Percentiles rank a stretch among this genome's conserved stretches.
Evolutionary conservation across 495 filamentous ascomycete species (phyloP).

Genomic region (Xylaria sp.): DNA sequence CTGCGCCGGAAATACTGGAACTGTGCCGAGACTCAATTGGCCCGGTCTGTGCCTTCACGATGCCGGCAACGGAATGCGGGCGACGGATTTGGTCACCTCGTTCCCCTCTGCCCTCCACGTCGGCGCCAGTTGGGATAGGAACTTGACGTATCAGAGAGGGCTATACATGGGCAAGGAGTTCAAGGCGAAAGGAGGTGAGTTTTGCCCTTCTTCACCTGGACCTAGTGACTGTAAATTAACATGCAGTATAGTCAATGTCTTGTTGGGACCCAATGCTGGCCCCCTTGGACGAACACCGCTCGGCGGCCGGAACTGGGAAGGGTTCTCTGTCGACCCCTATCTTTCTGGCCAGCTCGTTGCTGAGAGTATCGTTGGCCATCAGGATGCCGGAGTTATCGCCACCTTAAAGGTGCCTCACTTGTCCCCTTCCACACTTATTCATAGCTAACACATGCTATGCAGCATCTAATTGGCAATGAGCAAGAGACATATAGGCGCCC

Average conservation of each 20-base stretch:
- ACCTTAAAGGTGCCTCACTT: constrained; percentile 52
- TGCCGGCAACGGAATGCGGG: constrained; percentile 66
- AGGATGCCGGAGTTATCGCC: constrained; percentile 62
- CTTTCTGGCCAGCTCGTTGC: constrained; percentile 53
- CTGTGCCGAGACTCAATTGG: constrained; percentile 62
- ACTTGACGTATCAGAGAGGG: constrained; percentile 57
- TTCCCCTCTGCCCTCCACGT: constrained; percentile 66
- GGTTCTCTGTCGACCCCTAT: constrained; percentile 58
- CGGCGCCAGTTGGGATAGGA: constrained; percentile 62
- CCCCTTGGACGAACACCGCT: constrained; percentile 58
- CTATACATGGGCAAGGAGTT: constrained; percentile 64
- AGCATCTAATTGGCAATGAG: constrained; percentile 71
- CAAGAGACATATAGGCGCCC: constrained; percentile 70
- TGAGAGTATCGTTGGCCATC: constrained; percentile 57
- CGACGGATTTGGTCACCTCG: constrained; percentile 65
- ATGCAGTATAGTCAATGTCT: constrained; percentile 67
- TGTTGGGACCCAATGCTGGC: constrained; percentile 71
- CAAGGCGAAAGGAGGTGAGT: constrained; percentile 59
- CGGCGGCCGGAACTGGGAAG: constrained; percentile 65
- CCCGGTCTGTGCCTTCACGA: constrained; percentile 69
- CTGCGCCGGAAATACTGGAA: constrained; percentile 60
- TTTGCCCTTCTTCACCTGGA: neutral
- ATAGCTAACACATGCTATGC: constrained; percentile 9
- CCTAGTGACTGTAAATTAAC: neutral
- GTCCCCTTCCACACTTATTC: neutral